phyloP scores from a whole-genome alignment of 2,329 filamentous ascomycete species.

The Lomentospora prolificans region DNA sequence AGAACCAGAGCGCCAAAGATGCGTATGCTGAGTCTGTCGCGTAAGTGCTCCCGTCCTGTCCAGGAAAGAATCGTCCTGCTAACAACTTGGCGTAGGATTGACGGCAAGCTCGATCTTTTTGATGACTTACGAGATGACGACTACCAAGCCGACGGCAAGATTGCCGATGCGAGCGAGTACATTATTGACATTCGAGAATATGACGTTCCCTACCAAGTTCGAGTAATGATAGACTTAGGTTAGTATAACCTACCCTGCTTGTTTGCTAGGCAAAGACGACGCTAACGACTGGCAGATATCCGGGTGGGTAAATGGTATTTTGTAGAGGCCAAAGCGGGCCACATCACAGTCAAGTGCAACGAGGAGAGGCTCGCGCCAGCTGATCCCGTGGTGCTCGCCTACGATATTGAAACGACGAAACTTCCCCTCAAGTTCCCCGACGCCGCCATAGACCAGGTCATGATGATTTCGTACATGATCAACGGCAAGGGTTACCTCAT shows the following conservation, averaged over 20 bases:
- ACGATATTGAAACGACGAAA: constrained; percentile 97
- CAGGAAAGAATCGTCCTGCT: background rate
- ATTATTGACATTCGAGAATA: constrained; percentile 99
- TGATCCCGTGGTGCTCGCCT: constrained; percentile 97
- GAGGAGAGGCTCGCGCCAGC: constrained; percentile 82
- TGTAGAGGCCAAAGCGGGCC: constrained; percentile 86
- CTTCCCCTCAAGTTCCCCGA: constrained; percentile 94
- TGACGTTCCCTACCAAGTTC: constrained; percentile 97
- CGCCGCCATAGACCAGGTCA: constrained; percentile 86
- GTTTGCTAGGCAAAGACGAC: too few relatives aligned
- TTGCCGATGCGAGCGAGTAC: constrained; percentile 87
- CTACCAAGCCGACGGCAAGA: constrained; percentile 62
- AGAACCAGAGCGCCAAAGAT: constrained; percentile 93
- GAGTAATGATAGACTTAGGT: constrained; percentile 95
- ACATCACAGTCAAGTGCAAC: constrained; percentile 72
- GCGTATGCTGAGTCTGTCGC: constrained; percentile 93
- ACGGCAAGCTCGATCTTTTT: constrained; percentile 87
- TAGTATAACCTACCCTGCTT: constrained; percentile 11
- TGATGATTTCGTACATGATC: constrained; percentile 99
- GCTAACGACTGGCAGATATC: constrained; percentile 60
- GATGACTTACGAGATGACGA: constrained; percentile 77
- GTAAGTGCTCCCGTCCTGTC: constrained; percentile 37
- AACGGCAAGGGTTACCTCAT: constrained; percentile 96
- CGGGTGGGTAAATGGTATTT: constrained; percentile 96
- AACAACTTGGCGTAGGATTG: constrained; percentile 1